Percentiles rank a stretch among this genome's conserved stretches.
Evolutionary conservation across 441 rosid genomes (phyloP).

Genomic region (Populus hybrid): DNA sequence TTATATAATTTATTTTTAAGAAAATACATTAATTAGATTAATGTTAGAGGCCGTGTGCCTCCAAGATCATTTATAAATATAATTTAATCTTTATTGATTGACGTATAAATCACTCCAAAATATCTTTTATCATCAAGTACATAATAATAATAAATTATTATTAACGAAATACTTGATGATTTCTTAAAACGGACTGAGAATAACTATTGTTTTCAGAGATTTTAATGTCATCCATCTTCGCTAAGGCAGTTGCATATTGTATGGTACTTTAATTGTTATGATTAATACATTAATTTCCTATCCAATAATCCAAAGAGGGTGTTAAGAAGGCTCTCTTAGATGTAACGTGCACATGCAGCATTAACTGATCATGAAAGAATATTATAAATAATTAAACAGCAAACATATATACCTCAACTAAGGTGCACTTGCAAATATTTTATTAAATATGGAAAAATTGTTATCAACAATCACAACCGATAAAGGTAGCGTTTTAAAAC

Average conservation of each 20-base stretch:
- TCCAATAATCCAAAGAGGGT: neutral
- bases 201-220: constrained; percentile 1
- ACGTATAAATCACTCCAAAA: too few relatives aligned
- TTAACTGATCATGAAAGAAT: neutral
- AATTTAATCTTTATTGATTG: too few relatives aligned
- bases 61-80: too few relatives aligned
- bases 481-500: too few relatives aligned
- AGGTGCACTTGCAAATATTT: too few relatives aligned
- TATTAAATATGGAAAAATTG: too few relatives aligned
- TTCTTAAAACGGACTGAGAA: neutral
- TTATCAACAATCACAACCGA: too few relatives aligned
- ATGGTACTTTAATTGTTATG: neutral
- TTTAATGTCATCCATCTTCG: constrained; percentile 2
- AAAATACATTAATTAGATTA: too few relatives aligned
- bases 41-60: too few relatives aligned
- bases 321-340: neutral
- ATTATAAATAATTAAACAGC: too few relatives aligned
- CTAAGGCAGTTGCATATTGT: neutral
- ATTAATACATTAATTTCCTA: neutral
- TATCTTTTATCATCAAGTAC: neutral
- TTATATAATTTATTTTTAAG: too few relatives aligned
- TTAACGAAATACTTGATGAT: neutral
- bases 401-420: too few relatives aligned
- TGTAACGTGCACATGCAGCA: neutral
- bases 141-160: neutral